Percentiles rank a stretch among this genome's conserved stretches.
Evolutionary conservation across 2,329 filamentous ascomycete species (phyloP).

Genomic region (Fusarium temperatum): DNA sequence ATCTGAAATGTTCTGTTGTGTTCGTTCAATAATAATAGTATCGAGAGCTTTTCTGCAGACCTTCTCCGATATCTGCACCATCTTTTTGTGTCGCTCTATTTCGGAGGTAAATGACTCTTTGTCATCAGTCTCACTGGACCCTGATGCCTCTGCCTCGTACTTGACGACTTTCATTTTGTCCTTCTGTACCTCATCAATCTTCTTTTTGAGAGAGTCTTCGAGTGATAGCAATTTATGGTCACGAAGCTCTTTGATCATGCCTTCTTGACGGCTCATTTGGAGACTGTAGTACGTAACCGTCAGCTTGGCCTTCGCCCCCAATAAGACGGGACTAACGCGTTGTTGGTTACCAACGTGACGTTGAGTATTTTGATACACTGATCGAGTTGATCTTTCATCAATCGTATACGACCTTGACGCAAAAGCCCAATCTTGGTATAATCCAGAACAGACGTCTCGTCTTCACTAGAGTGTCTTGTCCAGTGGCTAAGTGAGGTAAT

Average conservation of each 20-base stretch:
- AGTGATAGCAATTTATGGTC: neutral
- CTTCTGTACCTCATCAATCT: neutral
- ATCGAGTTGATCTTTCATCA: neutral
- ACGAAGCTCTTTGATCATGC: neutral
- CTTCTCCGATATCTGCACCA: neutral
- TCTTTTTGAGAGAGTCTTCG: neutral
- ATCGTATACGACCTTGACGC: neutral
- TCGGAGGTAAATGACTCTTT: rapidly evolving
- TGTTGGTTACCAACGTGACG: neutral
- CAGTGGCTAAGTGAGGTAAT: neutral
- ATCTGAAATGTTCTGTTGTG: neutral
- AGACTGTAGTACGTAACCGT: rapidly evolving
- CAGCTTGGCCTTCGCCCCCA: rapidly evolving
- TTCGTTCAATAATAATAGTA: neutral
- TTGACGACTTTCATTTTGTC: neutral
- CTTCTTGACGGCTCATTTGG: neutral
- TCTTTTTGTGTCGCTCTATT: rapidly evolving
- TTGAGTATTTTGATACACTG: neutral
- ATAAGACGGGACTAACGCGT: rapidly evolving
- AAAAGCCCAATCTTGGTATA: neutral
- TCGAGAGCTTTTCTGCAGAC: neutral
- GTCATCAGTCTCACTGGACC: neutral
- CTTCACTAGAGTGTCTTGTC: neutral
- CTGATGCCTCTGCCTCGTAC: neutral
- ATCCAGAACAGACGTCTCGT: neutral